Evolutionary conservation across 2,329 filamentous ascomycete species (phyloP), one percentile per base, ranked within the genome.

Genomic region (Venturiaceae sp.): DNA sequence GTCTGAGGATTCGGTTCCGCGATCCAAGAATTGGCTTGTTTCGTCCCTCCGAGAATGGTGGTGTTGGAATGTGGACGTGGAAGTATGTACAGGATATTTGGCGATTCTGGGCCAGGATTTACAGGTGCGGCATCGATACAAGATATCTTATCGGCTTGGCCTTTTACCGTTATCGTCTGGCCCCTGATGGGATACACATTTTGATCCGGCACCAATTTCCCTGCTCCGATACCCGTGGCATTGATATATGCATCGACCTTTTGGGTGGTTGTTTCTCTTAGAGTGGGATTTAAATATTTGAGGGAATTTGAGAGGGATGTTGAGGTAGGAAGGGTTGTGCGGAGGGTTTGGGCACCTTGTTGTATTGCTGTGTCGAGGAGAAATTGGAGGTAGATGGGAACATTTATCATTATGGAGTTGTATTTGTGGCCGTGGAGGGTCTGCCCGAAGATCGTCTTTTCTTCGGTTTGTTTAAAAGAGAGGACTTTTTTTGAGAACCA

Each of bases 41-140:
- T 77, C 53, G 72, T 77, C 1, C 76, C 76, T 1, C 77, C 76
- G 7, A 79, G 62, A 33, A 79, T 69, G 16, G 72, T 77, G 1
- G 66, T 73, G 14, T 68, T 69, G 8, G 67, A 69, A 1, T 71
- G 71, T 0, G 71, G 70, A 13, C 76, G 67, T 2, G 75, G 74
- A 47, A 79, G 72, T 33, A 74, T 69, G 62, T 78, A 77, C 2
- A 67, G 62, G 5, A 66, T 65, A 30, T 64, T 61, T 3, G 63
- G 66, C 14, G 71, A 64, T 13, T 66, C 68, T 3, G 65, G 58
- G 28, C n/a, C 44, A 28, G 14, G 44, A 50, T 3, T n/a, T 2
- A n/a, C 19, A 28, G 26, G 21, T 62, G 63, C 2, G 63, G 64
- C 23, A 30, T 39, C n/a, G 23, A 67, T 59, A 34, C 64, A 69